Evolutionary conservation across 2,329 filamentous ascomycete species (phyloP).

Genomic region (Phialophora verrucosa): DNA sequence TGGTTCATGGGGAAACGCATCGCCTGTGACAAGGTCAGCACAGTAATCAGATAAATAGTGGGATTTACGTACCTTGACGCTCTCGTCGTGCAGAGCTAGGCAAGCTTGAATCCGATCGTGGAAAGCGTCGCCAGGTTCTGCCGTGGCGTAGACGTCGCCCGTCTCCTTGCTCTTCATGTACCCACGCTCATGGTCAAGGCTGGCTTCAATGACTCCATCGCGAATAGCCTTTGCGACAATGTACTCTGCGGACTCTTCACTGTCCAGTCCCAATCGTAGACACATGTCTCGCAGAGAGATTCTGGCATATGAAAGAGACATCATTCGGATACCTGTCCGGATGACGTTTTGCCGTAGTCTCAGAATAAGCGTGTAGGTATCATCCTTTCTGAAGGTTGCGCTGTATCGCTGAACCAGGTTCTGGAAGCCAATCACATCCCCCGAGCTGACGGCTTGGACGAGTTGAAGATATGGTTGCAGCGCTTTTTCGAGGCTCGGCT

Average conservation of each 20-base stretch:
- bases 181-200: constrained; percentile 88
- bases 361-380: constrained; percentile 92
- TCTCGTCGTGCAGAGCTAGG: constrained; percentile 91
- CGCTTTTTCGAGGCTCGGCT: constrained; percentile 81
- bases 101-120: constrained; percentile 95
- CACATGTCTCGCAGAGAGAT: constrained; percentile 98
- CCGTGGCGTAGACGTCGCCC: constrained; percentile 92
- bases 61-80: constrained; percentile 76
- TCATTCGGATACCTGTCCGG: constrained; percentile 99
- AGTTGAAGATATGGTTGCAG: constrained; percentile 92
- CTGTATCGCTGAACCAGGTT: constrained; percentile 81
- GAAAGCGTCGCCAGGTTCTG: constrained; percentile 95
- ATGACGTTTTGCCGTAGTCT: constrained; percentile 98
- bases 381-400: constrained; percentile 86
- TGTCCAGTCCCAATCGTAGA: constrained; percentile 88
- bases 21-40: constrained; percentile 63
- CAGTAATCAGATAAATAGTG: not conserved
- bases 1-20: constrained; percentile 99
- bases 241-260: constrained; percentile 97
- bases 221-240: constrained; percentile 98
- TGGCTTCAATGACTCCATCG: constrained; percentile 95
- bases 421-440: constrained; percentile 91
- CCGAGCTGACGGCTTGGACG: constrained; percentile 94
- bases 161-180: constrained; percentile 99
- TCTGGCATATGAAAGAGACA: constrained; percentile 95